A percentile compares a stretch with the other conserved stretches of the same genome.
Conservation (phyloP, 306 rosid species). For the Canavalia gladiata region DNA sequence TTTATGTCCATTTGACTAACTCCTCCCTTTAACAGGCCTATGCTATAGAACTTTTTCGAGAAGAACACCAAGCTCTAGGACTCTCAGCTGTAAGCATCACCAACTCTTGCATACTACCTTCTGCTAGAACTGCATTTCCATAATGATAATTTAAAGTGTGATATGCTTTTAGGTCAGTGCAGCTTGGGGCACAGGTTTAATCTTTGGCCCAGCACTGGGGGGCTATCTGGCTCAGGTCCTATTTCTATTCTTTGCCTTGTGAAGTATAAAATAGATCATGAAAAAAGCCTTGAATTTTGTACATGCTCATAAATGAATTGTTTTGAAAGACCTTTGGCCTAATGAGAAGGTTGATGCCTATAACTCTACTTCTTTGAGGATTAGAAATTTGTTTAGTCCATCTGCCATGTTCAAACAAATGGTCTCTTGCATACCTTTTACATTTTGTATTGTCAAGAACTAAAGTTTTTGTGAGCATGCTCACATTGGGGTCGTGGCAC, state of each 20-base stretch:
- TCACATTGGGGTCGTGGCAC: neutral
- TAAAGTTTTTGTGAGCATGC: neutral
- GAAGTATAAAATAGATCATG: slow-evolving; percentile 1
- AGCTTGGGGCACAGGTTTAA: slow-evolving; percentile 81
- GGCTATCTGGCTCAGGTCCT: slow-evolving; percentile 91
- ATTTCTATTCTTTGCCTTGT: slow-evolving; percentile 19
- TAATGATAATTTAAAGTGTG: slow-evolving; percentile 29
- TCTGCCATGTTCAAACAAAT: neutral
- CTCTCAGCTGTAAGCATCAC: slow-evolving; percentile 74
- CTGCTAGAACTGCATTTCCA: neutral
- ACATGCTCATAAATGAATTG: neutral
- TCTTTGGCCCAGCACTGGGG: slow-evolving; percentile 92
- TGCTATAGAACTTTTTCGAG: slow-evolving; percentile 71
- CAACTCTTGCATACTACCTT: neutral
- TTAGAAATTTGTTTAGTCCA: neutral
- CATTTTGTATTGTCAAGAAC: neutral
- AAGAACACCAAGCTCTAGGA: slow-evolving; percentile 84
- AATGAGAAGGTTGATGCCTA: neutral
- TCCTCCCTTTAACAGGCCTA: slow-evolving; percentile 71
- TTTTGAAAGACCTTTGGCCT: neutral
- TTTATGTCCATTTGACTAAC: slow-evolving; percentile 19
- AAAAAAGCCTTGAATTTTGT: slow-evolving; percentile 7
- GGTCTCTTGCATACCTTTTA: neutral
- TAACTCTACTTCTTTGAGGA: neutral
- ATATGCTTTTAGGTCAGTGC: slow-evolving; percentile 70